Percentiles rank a stretch among this genome's conserved stretches.
Conservation (phyloP, 2,329 filamentous ascomycete genomes). For the Neurospora sp. region DNA sequence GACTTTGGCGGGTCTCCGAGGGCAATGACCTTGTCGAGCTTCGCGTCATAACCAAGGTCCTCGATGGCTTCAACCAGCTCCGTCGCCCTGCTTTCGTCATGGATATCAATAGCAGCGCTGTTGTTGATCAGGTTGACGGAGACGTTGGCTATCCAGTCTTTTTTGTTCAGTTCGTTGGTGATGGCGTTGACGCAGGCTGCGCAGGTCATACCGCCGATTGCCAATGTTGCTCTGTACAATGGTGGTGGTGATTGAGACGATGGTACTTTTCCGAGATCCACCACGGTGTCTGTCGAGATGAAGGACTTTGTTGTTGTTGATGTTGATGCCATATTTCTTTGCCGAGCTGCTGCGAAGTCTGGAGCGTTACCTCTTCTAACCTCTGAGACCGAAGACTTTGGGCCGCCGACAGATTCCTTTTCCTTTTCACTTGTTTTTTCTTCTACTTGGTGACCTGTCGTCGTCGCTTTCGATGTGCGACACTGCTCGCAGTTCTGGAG, state of each 20-base stretch:
- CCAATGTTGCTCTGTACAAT: constrained; percentile 18
- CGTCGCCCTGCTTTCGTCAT: constrained; percentile 31
- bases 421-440: constrained; percentile 3
- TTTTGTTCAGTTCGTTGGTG: constrained; percentile 47
- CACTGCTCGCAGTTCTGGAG: constrained; percentile 35
- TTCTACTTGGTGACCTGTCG: neutral
- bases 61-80: constrained; percentile 48
- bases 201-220: constrained; percentile 64
- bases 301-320: constrained; percentile 17
- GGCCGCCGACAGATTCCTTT: constrained; percentile 9
- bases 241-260: constrained; percentile 1
- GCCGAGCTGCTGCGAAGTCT: neutral
- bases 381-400: neutral
- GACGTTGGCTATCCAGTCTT: constrained; percentile 47
- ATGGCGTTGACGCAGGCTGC: constrained; percentile 58
- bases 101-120: constrained; percentile 52
- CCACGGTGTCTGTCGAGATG: constrained; percentile 26
- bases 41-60: constrained; percentile 59
- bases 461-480: constrained; percentile 6
- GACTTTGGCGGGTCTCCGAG: constrained; percentile 19
- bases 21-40: constrained; percentile 41
- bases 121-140: constrained; percentile 57
- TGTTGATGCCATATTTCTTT: neutral
- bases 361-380: constrained; percentile 1
- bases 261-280: constrained; percentile 4